A percentile compares a stretch with the other conserved stretches of the same genome.
Conservation (phyloP, 768 basidiomycete species). For the Boletus sp. region DNA sequence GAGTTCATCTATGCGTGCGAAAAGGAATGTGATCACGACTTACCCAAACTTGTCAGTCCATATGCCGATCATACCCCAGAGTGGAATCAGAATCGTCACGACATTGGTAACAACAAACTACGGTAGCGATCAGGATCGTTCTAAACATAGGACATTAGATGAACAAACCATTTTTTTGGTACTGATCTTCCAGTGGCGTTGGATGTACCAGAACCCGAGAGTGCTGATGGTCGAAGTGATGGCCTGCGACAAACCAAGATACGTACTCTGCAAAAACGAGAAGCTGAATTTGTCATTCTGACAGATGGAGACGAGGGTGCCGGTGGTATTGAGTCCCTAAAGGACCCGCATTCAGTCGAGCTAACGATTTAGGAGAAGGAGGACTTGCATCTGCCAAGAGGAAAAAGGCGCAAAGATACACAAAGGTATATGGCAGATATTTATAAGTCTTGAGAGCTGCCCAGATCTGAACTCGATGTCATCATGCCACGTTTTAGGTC, state of each 20-base stretch:
- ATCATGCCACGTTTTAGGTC: neutral
- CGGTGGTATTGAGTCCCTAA: slow-evolving; percentile 78
- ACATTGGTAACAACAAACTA: slow-evolving; percentile 78
- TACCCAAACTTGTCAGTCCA: slow-evolving; percentile 77
- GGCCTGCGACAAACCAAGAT: slow-evolving; percentile 72
- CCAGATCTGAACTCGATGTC: slow-evolving; percentile 56
- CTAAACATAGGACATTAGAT: neutral
- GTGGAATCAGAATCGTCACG: slow-evolving; percentile 70
- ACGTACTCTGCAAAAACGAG: slow-evolving; percentile 79
- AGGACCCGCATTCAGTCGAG: neutral
- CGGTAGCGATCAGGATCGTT: neutral
- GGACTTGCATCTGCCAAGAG: slow-evolving; percentile 67
- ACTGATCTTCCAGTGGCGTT: slow-evolving; percentile 70
- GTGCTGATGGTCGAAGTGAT: slow-evolving; percentile 71
- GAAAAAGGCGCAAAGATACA: slow-evolving; percentile 74
- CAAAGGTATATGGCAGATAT: slow-evolving; percentile 76
- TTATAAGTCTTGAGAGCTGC: slow-evolving; percentile 70
- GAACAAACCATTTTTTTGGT: slow-evolving; percentile 74
- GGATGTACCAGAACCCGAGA: slow-evolving; percentile 81
- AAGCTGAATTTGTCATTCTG: slow-evolving; percentile 81
- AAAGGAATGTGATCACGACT: slow-evolving; percentile 12
- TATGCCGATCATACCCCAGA: slow-evolving; percentile 86
- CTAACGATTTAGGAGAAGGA: neutral
- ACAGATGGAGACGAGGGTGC: slow-evolving; percentile 69
- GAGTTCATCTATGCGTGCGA: slow-evolving; percentile 3